Evolutionary conservation across 805 yeast species (phyloP), one percentile per base, ranked within the genome.

Genomic region (Zygosaccharomyces gambellarensis): DNA sequence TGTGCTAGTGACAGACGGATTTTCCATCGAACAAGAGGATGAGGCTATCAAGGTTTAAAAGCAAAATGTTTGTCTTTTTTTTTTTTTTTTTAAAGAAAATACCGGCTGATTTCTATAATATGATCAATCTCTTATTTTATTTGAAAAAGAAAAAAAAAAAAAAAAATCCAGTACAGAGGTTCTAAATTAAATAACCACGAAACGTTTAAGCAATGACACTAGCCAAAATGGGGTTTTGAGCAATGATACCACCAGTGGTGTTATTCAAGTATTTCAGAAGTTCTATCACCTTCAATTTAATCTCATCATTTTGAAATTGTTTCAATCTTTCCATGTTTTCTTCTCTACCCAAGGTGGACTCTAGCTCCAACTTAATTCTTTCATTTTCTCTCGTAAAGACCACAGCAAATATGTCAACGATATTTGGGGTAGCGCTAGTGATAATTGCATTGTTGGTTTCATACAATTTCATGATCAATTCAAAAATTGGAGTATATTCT

Each of bases 401-500:
- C 52, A 74, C 73, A 39, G 84, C 83, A 53, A 90, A 83, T 30
- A 87, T 72, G 50, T 78, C 83, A 47, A 88, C 77, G 47, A 90
- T 71, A 61, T 77, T 74, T 52, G 82, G 81, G 45, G 87, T 82
- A 58, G 78, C 65, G 56, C 67, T 62, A 38, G 81, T 67, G 38
- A 85, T 78, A 23, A 78, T 65, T 39, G 76, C 75, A 66, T 83
- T 77, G 57, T 80, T 78, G 50, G 77, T 68, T 64, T 81, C 83
- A 75, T 85, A 87, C 58, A 92, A 76, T 62, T 79, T 77, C 64
- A 86, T 73, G 49, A 94, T 76, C 56, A 90, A 74, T 60, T 85
- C 82, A 70, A 89, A 86, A 55, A 94, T 85, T 47, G 98, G 97
- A 28, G 83, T 80, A 72, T 94, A 89, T 72, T 94, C 99, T 73